Conservation (phyloP, 2,329 filamentous ascomycete species). For the Sphaerulina vaccinii region DNA sequence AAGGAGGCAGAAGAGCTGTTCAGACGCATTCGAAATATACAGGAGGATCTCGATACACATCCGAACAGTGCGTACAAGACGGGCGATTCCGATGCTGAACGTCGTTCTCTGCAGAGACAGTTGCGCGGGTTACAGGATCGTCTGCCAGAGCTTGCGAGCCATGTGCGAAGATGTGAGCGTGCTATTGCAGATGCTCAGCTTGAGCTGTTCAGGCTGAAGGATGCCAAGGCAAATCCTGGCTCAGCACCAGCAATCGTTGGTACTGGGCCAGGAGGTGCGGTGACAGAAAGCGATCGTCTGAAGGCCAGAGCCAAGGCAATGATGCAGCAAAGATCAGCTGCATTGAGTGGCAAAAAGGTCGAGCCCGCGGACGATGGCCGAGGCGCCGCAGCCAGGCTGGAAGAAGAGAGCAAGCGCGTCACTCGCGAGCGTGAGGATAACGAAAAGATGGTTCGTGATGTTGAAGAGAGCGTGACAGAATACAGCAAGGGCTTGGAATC, state of each 20-base stretch:
- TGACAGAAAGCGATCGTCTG: slow-evolving; percentile 90
- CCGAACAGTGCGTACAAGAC: slow-evolving; percentile 70
- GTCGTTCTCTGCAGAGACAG: slow-evolving; percentile 81
- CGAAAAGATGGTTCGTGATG: slow-evolving; percentile 93
- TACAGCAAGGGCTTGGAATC: slow-evolving; percentile 84
- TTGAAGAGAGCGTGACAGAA: slow-evolving; percentile 91
- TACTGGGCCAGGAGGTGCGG: slow-evolving; percentile 82
- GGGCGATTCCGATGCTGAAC: slow-evolving; percentile 83
- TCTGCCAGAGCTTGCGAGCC: slow-evolving; percentile 85
- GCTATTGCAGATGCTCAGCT: slow-evolving; percentile 87
- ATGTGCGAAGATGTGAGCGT: slow-evolving; percentile 86
- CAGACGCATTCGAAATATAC: slow-evolving; percentile 82
- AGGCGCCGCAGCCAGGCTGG: slow-evolving; percentile 78
- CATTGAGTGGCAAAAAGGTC: slow-evolving; percentile 75
- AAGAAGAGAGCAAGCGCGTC: slow-evolving; percentile 80
- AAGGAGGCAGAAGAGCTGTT: slow-evolving; percentile 93
- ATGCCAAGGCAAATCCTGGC: slow-evolving; percentile 86
- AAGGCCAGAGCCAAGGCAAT: slow-evolving; percentile 95
- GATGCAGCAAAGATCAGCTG: slow-evolving; percentile 97
- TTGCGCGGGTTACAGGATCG: slow-evolving; percentile 85
- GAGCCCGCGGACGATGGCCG: slow-evolving; percentile 68
- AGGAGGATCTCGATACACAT: slow-evolving; percentile 91
- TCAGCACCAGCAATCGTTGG: slow-evolving; percentile 80
- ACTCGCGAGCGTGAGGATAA: slow-evolving; percentile 88
- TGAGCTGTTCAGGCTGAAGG: slow-evolving; percentile 88